These are phyloP conservation scores for Opeltia flavorubescens DNA, from an alignment of 495 filamentous ascomycete species.

Conservation along the genomic window DNA sequence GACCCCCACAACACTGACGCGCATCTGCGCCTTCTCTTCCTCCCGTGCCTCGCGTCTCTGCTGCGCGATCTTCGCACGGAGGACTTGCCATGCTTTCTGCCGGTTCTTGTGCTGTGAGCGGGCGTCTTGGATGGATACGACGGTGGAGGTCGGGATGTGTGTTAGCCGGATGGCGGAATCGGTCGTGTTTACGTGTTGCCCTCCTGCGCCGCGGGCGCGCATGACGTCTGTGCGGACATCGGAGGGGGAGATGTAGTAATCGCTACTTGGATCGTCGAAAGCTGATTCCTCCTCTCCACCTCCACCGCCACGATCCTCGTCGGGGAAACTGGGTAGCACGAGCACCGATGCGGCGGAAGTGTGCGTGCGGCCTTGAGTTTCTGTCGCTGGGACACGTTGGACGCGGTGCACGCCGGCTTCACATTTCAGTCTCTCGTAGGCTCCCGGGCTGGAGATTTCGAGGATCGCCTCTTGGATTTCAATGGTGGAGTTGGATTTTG, in stretches of 20 bases:
- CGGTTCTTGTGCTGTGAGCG: slow-evolving; percentile 85
- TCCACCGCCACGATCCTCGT: slow-evolving; percentile 23
- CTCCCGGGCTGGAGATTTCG: slow-evolving; percentile 61
- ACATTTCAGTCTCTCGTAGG: slow-evolving; percentile 65
- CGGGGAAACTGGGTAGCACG: slow-evolving; percentile 74
- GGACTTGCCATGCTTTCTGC: slow-evolving; percentile 67
- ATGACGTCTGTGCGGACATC: slow-evolving; percentile 84
- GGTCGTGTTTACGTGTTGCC: slow-evolving; percentile 96
- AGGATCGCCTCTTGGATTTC: slow-evolving; percentile 73
- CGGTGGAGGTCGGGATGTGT: slow-evolving; percentile 73
- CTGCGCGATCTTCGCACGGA: slow-evolving; percentile 75
- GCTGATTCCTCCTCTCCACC: slow-evolving; percentile 29
- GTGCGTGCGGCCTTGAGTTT: slow-evolving; percentile 78
- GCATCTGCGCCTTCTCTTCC: slow-evolving; percentile 56
- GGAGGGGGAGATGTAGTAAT: slow-evolving; percentile 76
- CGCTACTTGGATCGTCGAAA: slow-evolving; percentile 69
- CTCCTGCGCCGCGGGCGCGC: slow-evolving; percentile 81
- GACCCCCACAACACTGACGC: slow-evolving; percentile 63
- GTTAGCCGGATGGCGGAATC: slow-evolving; percentile 91
- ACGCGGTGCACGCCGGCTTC: slow-evolving; percentile 93
- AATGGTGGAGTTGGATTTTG: slow-evolving; percentile 43
- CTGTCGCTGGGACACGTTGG: slow-evolving; percentile 81
- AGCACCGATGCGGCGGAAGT: slow-evolving; percentile 85
- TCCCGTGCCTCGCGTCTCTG: slow-evolving; percentile 69
- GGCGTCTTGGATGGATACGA: slow-evolving; percentile 83